Percentiles rank a stretch among this genome's conserved stretches.
phyloP scores from a whole-genome alignment of 2,329 filamentous ascomycete genomes.

The Xylariaceae sp. region DNA sequence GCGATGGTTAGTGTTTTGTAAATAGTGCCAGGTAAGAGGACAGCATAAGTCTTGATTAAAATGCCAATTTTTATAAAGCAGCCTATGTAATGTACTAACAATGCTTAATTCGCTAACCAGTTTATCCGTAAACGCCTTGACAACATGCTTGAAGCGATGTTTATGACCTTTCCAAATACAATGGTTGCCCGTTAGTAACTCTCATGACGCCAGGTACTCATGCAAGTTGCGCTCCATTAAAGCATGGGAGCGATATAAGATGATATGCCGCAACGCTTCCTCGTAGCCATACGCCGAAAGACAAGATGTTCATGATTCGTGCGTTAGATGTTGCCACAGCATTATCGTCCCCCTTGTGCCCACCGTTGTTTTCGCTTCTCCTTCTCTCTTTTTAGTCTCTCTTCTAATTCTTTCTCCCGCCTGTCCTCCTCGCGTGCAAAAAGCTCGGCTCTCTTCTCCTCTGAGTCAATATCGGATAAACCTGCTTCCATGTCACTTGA shows the following conservation, averaged over 20 bases:
- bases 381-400: slow-evolving; percentile 41
- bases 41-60: too few relatives aligned
- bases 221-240: slow-evolving; percentile 25
- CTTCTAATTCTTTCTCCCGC: slow-evolving; percentile 54
- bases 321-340: slow-evolving; percentile 10
- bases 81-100: not conserved
- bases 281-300: slow-evolving; percentile 25
- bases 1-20: too few relatives aligned
- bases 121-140: slow-evolving; percentile 24
- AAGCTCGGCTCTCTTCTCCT: slow-evolving; percentile 68
- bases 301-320: slow-evolving; percentile 23
- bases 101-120: slow-evolving; percentile 1
- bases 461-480: slow-evolving; percentile 73
- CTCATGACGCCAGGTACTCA: slow-evolving; percentile 30
- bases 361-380: slow-evolving; percentile 39
- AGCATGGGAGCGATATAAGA: slow-evolving; percentile 14
- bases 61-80: too few relatives aligned
- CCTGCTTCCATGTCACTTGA: slow-evolving; percentile 83
- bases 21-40: too few relatives aligned
- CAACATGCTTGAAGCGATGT: slow-evolving; percentile 13
- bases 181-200: slow-evolving; percentile 28
- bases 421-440: slow-evolving; percentile 73
- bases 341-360: slow-evolving; percentile 26
- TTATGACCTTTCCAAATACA: slow-evolving; percentile 15
- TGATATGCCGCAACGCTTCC: slow-evolving; percentile 18